phyloP scores from a whole-genome alignment of 805 yeast species.

The Yueomyces sinensis region DNA sequence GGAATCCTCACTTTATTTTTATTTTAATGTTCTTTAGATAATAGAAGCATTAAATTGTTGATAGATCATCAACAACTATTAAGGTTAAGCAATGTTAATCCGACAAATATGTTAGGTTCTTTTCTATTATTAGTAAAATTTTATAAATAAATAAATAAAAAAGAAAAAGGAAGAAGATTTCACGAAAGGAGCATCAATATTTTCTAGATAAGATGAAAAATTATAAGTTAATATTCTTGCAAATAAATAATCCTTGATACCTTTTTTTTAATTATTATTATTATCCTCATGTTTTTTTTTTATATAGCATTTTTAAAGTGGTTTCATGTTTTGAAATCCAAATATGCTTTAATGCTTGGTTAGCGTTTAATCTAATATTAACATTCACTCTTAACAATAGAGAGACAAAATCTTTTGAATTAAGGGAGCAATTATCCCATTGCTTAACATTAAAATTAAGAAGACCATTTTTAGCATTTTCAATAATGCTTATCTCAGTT shows the following conservation, averaged over 20 bases:
- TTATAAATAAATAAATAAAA: too few relatives aligned
- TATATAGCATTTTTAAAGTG: slow-evolving; percentile 27
- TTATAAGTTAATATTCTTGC: not conserved
- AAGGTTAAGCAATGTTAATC: too few relatives aligned
- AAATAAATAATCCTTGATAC: not conserved
- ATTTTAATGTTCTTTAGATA: too few relatives aligned
- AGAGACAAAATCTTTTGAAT: slow-evolving; percentile 35
- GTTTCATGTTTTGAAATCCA: slow-evolving; percentile 35
- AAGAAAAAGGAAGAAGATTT: too few relatives aligned
- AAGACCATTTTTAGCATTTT: slow-evolving; percentile 29
- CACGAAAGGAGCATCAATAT: too few relatives aligned
- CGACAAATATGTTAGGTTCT: too few relatives aligned
- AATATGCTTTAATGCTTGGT: slow-evolving; percentile 28
- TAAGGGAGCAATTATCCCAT: slow-evolving; percentile 30
- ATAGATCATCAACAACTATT: too few relatives aligned
- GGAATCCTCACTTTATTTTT: too few relatives aligned
- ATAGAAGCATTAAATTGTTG: too few relatives aligned
- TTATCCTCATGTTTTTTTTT: slow-evolving; percentile 21
- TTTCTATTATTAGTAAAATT: too few relatives aligned
- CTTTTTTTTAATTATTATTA: slow-evolving; percentile 13
- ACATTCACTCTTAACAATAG: slow-evolving; percentile 29
- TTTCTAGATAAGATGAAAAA: too few relatives aligned
- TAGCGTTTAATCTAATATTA: slow-evolving; percentile 24
- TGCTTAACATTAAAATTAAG: slow-evolving; percentile 26
- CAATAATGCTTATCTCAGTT: slow-evolving; percentile 28